Conservation (phyloP, 345 rosid genomes). For the Limnanthes douglasii region DNA sequence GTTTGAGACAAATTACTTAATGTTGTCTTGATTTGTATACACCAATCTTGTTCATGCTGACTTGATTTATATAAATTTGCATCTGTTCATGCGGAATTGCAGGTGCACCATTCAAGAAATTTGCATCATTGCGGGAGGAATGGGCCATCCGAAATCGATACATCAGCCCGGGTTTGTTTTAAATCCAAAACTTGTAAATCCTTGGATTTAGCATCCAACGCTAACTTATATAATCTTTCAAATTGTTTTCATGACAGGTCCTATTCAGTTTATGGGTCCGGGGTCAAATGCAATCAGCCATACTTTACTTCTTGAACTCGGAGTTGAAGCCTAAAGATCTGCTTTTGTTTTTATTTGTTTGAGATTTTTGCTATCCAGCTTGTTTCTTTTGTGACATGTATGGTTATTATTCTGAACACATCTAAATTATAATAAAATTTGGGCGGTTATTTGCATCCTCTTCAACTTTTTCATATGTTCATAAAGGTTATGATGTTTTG, state of each 20-base stretch:
- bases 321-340: conserved; percentile 24
- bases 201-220: neutral
- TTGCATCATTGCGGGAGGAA: conserved; percentile 53
- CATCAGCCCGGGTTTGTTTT: conserved; percentile 78
- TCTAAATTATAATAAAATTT: no score
- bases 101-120: conserved; percentile 89
- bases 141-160: conserved; percentile 82
- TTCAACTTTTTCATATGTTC: no score
- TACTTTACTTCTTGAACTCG: conserved; percentile 70
- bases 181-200: conserved; percentile 1
- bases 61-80: no score
- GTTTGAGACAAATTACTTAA: conserved; percentile 4
- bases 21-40: no score
- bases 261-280: conserved; percentile 80
- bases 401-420: no score
- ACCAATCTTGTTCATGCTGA: no score
- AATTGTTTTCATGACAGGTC: conserved; percentile 33
- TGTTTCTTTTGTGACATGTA: no score
- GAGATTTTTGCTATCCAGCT: no score
- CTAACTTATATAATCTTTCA: neutral
- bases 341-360: conserved; percentile 1
- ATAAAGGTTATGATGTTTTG: no score
- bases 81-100: conserved; percentile 8
- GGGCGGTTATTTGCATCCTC: no score
- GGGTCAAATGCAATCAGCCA: conserved; percentile 43